Evolutionary conservation across 148 eudicot genomes (phyloP).

Genomic region (Amaranthus cruentus): DNA sequence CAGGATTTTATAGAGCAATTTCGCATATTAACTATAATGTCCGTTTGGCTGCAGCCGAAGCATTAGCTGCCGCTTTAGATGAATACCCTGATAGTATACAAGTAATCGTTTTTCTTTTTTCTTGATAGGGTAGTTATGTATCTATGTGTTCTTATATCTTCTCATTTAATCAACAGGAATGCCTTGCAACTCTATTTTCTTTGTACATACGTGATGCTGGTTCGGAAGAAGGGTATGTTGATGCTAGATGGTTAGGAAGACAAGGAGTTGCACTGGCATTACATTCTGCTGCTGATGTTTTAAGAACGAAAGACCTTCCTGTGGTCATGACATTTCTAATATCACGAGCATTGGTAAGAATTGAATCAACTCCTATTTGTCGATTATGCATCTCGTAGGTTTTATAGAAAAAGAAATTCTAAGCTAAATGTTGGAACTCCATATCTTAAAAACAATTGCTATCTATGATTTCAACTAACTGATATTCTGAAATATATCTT

Average conservation of each 20-base stretch:
- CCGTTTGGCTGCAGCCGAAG: conserved; percentile 91
- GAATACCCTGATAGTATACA: conserved; percentile 87
- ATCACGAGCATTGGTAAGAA: conserved; percentile 86
- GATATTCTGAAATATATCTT: too few relatives aligned
- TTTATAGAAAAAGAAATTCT: too few relatives aligned
- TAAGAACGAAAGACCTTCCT: conserved; percentile 93
- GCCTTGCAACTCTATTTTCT: conserved; percentile 79
- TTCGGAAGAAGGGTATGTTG: conserved; percentile 50
- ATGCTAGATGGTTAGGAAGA: conserved; percentile 92
- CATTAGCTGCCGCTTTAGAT: conserved; percentile 90
- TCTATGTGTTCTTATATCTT: conserved; percentile 17
- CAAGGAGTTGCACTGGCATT: conserved; percentile 93
- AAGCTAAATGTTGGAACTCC: too few relatives aligned
- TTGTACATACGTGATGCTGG: conserved; percentile 77
- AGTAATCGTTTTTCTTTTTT: conserved; percentile 29
- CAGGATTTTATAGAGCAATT: conserved; percentile 78
- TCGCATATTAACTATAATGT: conserved; percentile 82
- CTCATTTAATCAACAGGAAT: conserved; percentile 49
- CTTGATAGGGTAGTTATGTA: background rate
- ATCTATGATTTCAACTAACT: too few relatives aligned
- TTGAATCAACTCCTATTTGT: background rate
- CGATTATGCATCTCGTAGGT: too few relatives aligned
- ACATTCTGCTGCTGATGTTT: conserved; percentile 83
- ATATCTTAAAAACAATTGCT: too few relatives aligned
- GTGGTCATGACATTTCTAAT: conserved; percentile 96